Conservation (phyloP, 2,329 filamentous ascomycete genomes). For the Catunica adiposa region DNA sequence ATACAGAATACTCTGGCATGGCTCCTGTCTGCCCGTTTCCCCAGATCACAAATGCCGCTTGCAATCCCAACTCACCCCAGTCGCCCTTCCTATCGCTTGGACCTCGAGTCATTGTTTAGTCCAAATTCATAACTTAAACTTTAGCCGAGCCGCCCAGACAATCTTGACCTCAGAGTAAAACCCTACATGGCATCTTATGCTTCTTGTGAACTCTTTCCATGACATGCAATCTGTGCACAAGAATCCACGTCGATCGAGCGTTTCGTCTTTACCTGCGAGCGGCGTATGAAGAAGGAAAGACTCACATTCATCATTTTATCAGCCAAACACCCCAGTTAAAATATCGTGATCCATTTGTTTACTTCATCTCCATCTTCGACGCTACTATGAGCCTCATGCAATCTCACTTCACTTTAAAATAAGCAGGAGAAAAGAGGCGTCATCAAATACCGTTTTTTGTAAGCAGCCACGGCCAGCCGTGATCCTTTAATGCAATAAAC, state of each 20-base stretch:
- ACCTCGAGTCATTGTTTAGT: neutral
- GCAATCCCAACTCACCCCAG: no score
- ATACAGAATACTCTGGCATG: no score
- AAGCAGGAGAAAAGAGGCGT: neutral
- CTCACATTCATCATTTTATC: no score
- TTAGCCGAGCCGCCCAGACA: neutral
- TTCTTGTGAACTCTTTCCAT: no score
- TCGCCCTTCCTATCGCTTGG: neutral
- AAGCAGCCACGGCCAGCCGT: neutral
- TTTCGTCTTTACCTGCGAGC: neutral
- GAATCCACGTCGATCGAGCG: neutral
- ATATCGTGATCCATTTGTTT: neutral
- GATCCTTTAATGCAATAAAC: neutral
- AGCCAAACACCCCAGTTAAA: neutral
- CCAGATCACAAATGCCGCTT: no score
- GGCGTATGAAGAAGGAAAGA: neutral
- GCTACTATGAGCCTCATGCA: neutral
- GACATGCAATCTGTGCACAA: no score
- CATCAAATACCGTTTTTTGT: neutral
- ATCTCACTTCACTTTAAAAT: neutral
- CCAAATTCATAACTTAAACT: neutral
- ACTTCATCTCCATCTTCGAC: neutral
- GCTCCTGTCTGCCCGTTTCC: no score
- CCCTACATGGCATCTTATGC: no score
- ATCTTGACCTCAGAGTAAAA: no score